Evolutionary conservation across 257 asterid genomes (phyloP).

Genomic region (Solanum etuberosum): DNA sequence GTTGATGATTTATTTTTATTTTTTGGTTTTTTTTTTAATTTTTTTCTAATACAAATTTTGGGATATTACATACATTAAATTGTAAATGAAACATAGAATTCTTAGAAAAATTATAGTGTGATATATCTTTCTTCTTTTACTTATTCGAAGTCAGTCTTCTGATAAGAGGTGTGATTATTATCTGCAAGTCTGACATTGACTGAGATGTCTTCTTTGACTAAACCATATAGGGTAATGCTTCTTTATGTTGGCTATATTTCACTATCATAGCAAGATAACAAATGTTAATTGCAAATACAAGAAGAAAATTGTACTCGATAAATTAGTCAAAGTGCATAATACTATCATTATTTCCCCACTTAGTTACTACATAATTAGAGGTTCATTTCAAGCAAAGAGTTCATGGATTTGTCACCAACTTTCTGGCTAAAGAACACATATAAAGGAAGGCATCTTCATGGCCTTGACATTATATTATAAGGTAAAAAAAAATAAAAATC

Average conservation of each 20-base stretch:
- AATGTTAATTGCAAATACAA: background rate
- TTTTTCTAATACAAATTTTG: background rate
- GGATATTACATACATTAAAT: background rate
- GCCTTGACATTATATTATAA: background rate
- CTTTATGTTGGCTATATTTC: background rate
- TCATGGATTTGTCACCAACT: background rate
- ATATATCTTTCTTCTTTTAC: background rate
- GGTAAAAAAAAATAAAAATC: background rate
- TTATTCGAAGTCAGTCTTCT: background rate
- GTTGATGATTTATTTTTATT: slow-evolving; percentile 10
- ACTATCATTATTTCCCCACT: too few species aligned
- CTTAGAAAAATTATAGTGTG: too few species aligned
- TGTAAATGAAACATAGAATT: background rate
- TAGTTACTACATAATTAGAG: background rate
- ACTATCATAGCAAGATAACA: background rate
- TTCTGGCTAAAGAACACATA: background rate
- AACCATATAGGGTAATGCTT: background rate
- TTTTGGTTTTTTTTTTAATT: background rate
- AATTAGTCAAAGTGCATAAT: background rate
- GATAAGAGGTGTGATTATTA: too few species aligned
- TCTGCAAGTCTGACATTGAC: background rate
- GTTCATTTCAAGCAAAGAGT: background rate
- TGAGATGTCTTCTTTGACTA: background rate
- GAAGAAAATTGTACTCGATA: background rate
- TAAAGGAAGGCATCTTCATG: background rate